phyloP scores from a whole-genome alignment of 1,284 basidiomycete genomes.

The Malassezia dermatis region DNA sequence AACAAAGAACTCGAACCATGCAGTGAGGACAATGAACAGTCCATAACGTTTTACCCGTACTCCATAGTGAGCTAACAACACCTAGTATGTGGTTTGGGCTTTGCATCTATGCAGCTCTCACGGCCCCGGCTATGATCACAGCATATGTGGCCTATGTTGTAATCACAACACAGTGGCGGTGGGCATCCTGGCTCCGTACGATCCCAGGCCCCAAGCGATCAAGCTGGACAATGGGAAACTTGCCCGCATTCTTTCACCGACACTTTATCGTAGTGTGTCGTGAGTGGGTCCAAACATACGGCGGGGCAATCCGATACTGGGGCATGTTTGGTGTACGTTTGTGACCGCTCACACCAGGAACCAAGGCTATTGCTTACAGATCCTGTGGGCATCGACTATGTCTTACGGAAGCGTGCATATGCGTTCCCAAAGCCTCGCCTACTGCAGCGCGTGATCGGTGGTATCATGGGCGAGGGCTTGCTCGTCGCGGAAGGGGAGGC shows the following conservation, averaged over 20 bases:
- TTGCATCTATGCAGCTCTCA: background rate
- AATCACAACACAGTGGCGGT: background rate
- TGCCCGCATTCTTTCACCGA: background rate
- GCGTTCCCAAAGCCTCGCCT: constrained; percentile 33
- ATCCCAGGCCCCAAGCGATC: constrained; percentile 8
- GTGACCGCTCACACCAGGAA: background rate
- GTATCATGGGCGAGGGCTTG: constrained; percentile 39
- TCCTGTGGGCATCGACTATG: constrained; percentile 10
- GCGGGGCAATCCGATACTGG: constrained; percentile 9
- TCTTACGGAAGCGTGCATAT: constrained; percentile 19
- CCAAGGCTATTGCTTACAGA: constrained; percentile 13
- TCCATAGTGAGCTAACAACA: background rate
- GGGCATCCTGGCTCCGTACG: constrained; percentile 11
- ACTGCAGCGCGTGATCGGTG: constrained; percentile 21
- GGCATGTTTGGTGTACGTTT: constrained; percentile 11
- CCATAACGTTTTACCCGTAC: background rate
- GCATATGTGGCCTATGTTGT: background rate
- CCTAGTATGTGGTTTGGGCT: background rate
- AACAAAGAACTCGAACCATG: background rate
- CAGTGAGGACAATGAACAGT: background rate
- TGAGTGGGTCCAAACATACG: constrained; percentile 4
- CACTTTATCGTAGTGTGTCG: constrained; percentile 5
- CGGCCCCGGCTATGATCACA: background rate
- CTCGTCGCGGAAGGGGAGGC: constrained; percentile 36
- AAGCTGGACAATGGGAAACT: constrained; percentile 11